These are phyloP conservation scores for Neofusicoccum laricinum DNA, from an alignment of 2,329 filamentous ascomycete genomes.

Conservation along the genomic window DNA sequence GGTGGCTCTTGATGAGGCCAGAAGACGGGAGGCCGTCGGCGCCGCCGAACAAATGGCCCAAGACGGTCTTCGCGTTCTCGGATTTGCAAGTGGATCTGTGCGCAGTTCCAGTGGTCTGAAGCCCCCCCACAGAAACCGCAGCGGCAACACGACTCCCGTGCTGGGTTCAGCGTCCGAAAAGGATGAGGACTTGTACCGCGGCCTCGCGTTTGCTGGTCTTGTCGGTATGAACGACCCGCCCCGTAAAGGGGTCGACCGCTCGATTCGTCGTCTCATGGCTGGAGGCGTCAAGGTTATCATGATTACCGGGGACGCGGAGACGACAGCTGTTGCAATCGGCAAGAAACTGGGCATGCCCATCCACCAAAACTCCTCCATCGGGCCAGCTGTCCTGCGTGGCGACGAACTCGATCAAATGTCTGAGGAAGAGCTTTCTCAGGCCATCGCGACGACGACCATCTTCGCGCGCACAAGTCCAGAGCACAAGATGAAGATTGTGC, in stretches of 20 bases:
- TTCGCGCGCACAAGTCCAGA: constrained; percentile 96
- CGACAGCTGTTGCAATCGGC: constrained; percentile 90
- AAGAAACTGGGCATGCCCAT: constrained; percentile 94
- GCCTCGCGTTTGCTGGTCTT: constrained; percentile 83
- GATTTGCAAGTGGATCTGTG: constrained; percentile 81
- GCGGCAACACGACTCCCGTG: constrained; percentile 31
- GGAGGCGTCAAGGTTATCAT: constrained; percentile 97
- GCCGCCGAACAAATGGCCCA: constrained; percentile 85
- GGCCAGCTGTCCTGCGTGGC: constrained; percentile 75
- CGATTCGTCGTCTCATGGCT: constrained; percentile 85
- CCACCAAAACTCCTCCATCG: constrained; percentile 54
- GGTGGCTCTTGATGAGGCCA: constrained; percentile 74
- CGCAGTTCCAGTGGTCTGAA: constrained; percentile 19
- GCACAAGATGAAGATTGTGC: constrained; percentile 96
- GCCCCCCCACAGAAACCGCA: constrained; percentile 23
- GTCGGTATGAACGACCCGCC: constrained; percentile 98
- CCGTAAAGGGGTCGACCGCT: constrained; percentile 81
- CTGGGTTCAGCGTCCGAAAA: constrained; percentile 17
- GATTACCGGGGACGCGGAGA: constrained; percentile 97
- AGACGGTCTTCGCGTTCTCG: constrained; percentile 85
- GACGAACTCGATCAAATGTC: constrained; percentile 94
- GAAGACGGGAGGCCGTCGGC: constrained; percentile 69
- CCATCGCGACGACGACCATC: constrained; percentile 85
- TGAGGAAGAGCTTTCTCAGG: constrained; percentile 76
- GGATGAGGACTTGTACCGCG: constrained; percentile 71